Percentiles rank a stretch among this genome's conserved stretches.
Conservation (phyloP, 2,329 filamentous ascomycete genomes). For the Davidsoniella eucalypti region DNA sequence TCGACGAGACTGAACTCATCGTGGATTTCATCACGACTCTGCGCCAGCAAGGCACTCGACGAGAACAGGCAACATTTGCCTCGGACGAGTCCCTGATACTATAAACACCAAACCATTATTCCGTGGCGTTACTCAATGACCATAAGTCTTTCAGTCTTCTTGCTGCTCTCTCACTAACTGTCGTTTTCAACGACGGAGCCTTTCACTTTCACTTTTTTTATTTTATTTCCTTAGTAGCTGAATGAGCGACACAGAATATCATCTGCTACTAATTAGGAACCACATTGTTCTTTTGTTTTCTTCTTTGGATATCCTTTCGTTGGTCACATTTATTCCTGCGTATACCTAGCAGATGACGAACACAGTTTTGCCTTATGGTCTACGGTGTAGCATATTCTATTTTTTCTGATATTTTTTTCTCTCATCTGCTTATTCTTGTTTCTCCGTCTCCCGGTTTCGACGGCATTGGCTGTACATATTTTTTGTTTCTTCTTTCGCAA, state of each 20-base stretch:
- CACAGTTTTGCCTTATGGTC: slow-evolving; percentile 1
- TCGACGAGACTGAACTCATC: slow-evolving; percentile 70
- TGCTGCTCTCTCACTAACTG: not conserved
- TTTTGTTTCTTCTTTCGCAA: too few relatives aligned
- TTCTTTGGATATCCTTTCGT: not conserved
- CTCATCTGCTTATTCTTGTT: not conserved
- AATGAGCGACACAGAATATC: slow-evolving; percentile 9
- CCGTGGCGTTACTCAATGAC: not conserved
- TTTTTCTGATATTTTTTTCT: slow-evolving; percentile 7
- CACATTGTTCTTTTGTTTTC: not conserved
- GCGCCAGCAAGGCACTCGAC: slow-evolving; percentile 16
- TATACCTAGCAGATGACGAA: not conserved
- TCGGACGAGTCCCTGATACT: slow-evolving; percentile 10
- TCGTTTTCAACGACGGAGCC: too few relatives aligned
- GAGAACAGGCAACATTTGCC: slow-evolving; percentile 4
- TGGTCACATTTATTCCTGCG: not conserved
- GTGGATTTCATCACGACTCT: slow-evolving; percentile 64
- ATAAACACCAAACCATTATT: not conserved
- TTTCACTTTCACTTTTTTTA: not conserved
- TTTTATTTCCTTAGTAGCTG: slow-evolving; percentile 5
- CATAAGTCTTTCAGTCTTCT: not conserved
- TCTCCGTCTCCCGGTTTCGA: not conserved
- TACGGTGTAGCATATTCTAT: not conserved
- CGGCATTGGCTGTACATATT: too few relatives aligned
- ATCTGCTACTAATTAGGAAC: not conserved